Base-by-base conservation (phyloP, 768 basidiomycete genomes). In the Harrya chromipes region DNA sequence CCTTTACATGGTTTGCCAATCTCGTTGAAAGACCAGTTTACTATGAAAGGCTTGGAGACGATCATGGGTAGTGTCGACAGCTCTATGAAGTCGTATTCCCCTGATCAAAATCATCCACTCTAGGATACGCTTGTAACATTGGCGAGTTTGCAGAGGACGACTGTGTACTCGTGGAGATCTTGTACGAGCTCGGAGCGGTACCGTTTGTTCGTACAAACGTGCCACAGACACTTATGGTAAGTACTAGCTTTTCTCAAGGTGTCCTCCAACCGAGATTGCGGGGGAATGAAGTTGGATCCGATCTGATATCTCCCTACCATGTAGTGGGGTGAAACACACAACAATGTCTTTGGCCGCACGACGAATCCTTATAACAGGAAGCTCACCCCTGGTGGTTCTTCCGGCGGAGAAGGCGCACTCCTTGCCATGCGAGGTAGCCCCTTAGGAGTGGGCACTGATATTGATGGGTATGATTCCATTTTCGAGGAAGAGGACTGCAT, bases 391-490 rank as follows among this genome's bases (percentile, higher is more conserved):
- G 92, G 92, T 14, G 92, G 92, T 0, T 93, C 90, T 1, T 87
- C 86, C 3, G 92, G 93, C 5, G 92, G 92, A 27, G 93, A 94
- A 70, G 87, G 86, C 26, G 89, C 90, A 0, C 76, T 94, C 3
- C 65, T 94, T 34, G 84, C 58, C 39, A 55, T 69, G 56, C 72
- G 65, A 43, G 79, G 80, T 21, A 71, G 70, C 33, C 70, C 72
- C 5, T 47, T 80, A 58, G 87, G 89, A 21, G 79, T 91, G 5
- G 91, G 90, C 39, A 85, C 90, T 17, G 91, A 93, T 63, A 81
- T 91, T 52, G 87, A 83, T 51, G 86, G 89, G 86, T 87, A 59
- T 41, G 9, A 40, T 42, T 38, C 26, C 19, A 8, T 33, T 43
- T 34, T 16, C 17, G 8, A 33, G 19, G 3, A 10, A 6, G 9